These are phyloP conservation scores for Cutaneotrichosporon arboriforme DNA, from an alignment of 1,284 basidiomycete genomes.

Conservation along the genomic window DNA sequence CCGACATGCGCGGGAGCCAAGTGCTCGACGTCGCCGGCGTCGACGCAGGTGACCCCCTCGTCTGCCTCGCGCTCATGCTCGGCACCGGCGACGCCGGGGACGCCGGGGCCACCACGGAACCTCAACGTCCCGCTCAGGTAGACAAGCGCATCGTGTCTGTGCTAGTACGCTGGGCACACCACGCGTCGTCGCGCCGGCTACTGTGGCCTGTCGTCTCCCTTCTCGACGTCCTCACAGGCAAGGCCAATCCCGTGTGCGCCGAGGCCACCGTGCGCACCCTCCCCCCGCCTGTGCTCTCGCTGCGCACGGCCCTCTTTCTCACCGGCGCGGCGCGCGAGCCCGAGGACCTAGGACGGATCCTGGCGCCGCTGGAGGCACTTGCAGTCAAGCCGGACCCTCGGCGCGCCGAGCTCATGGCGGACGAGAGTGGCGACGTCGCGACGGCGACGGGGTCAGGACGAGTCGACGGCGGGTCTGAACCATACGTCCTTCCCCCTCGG, in stretches of 20 bases:
- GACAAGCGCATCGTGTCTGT: background rate
- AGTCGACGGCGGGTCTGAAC: no score
- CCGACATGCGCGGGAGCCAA: background rate
- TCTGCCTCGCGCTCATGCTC: background rate
- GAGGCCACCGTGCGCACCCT: no score
- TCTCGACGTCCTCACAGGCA: background rate
- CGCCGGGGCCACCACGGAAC: background rate
- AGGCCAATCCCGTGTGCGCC: no score
- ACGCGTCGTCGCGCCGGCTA: background rate
- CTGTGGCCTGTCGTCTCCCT: background rate
- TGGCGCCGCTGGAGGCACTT: background rate
- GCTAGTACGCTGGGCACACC: slow-evolving; percentile 1
- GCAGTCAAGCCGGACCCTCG: background rate
- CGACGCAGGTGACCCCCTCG: background rate
- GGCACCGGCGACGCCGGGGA: background rate
- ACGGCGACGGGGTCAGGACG: no score
- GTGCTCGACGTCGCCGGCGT: background rate
- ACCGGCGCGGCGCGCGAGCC: slow-evolving; percentile 4
- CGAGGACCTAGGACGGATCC: slow-evolving; percentile 5
- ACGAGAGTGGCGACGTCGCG: no score
- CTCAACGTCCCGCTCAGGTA: background rate
- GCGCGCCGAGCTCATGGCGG: no score
- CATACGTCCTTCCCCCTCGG: no score
- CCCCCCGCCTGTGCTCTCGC: background rate
- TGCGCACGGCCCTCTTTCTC: background rate